phyloP scores from a whole-genome alignment of 192 early-diverging fungal species.

The Phlyctochytrium planicorne region DNA sequence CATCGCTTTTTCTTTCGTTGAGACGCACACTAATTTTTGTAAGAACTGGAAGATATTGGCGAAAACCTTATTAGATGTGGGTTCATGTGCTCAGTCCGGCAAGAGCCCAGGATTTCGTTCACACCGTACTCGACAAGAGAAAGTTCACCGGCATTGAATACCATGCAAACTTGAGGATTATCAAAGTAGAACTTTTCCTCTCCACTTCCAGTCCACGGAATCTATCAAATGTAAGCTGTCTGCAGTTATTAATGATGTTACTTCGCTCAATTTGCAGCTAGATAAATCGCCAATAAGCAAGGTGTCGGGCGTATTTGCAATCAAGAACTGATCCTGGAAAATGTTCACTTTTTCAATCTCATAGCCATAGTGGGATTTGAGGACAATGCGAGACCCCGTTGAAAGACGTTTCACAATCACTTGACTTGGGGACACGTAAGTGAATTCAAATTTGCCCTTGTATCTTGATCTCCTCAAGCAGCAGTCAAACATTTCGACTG shows the following conservation, averaged over 20 bases:
- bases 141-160: slow-evolving; percentile 66
- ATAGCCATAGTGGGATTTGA: slow-evolving; percentile 66
- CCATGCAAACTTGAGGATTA: slow-evolving; percentile 62
- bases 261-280: slow-evolving; percentile 62
- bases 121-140: slow-evolving; percentile 67
- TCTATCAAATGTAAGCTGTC: slow-evolving; percentile 32
- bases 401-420: slow-evolving; percentile 69
- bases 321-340: slow-evolving; percentile 65
- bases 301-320: slow-evolving; percentile 63
- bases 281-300: slow-evolving; percentile 64
- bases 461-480: slow-evolving; percentile 61
- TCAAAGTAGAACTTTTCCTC: slow-evolving; percentile 66
- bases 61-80: slow-evolving; percentile 57
- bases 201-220: slow-evolving; percentile 58
- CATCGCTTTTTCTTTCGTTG: slow-evolving; percentile 57
- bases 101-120: slow-evolving; percentile 62
- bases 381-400: slow-evolving; percentile 64
- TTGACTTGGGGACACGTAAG: slow-evolving; percentile 62
- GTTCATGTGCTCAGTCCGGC: slow-evolving; percentile 64
- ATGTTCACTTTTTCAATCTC: slow-evolving; percentile 70
- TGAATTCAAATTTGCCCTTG: slow-evolving; percentile 72
- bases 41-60: neutral
- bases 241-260: slow-evolving; percentile 3
- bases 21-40: slow-evolving; percentile 46
- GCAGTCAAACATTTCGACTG: slow-evolving; percentile 66